phyloP scores from a whole-genome alignment of 148 eudicot genomes.

The Rhododendron griersonianum region DNA sequence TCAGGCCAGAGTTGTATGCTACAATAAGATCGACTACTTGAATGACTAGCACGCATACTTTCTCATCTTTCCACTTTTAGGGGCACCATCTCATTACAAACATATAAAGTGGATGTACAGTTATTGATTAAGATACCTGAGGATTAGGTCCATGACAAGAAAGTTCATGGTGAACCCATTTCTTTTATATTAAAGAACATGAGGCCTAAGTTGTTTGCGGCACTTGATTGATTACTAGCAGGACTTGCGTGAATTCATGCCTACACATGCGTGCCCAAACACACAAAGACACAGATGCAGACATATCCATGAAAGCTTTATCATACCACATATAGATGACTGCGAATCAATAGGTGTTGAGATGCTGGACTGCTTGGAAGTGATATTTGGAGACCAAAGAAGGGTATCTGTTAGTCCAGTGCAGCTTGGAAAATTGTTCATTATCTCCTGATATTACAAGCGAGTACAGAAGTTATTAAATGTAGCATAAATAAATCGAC shows the following conservation, averaged over 20 bases:
- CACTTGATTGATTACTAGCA: not conserved
- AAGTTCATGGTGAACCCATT: not conserved
- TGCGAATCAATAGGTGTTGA: slow-evolving; percentile 66
- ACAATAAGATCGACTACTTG: not conserved
- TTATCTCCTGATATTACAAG: slow-evolving; percentile 39
- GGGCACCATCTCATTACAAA: not conserved
- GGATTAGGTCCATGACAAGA: not conserved
- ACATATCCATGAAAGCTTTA: not conserved
- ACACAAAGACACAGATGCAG: not conserved
- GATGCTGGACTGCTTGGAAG: slow-evolving; percentile 32
- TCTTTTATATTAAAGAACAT: not conserved
- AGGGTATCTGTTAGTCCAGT: slow-evolving; percentile 28
- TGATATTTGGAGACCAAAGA: slow-evolving; percentile 42
- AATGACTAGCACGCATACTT: not conserved
- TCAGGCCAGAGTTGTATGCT: not conserved
- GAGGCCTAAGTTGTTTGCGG: not conserved
- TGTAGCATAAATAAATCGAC: not conserved
- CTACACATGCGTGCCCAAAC: not conserved
- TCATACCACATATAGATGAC: slow-evolving; percentile 80
- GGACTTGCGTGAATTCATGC: not conserved
- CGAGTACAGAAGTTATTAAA: not conserved
- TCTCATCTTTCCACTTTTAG: not conserved
- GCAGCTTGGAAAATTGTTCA: slow-evolving; percentile 31
- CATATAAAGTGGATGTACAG: not conserved
- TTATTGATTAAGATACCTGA: not conserved